A percentile compares a stretch with the other conserved stretches of the same genome.
Evolutionary conservation across 306 rosid species (phyloP).

Genomic region (Malus sylvestris): DNA sequence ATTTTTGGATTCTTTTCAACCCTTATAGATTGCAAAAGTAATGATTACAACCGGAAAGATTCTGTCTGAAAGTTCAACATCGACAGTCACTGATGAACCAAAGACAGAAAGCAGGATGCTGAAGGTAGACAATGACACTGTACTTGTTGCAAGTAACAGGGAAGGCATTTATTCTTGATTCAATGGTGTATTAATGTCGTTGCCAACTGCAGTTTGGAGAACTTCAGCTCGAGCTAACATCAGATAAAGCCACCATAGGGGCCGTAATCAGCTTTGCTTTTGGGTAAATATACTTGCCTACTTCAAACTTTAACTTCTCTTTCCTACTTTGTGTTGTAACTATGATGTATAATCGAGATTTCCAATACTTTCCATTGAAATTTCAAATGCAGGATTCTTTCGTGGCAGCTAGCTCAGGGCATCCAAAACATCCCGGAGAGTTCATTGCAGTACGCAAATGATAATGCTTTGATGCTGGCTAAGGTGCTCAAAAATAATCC

Average conservation of each 20-base stretch:
- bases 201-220: slow-evolving; percentile 74
- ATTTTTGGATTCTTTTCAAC: slow-evolving; percentile 19
- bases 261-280: slow-evolving; percentile 59
- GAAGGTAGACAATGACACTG: slow-evolving; percentile 48
- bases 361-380: background rate
- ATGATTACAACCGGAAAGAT: slow-evolving; percentile 66
- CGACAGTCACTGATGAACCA: slow-evolving; percentile 40
- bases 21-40: slow-evolving; percentile 62
- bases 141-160: slow-evolving; percentile 4
- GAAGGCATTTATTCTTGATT: background rate
- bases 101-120: slow-evolving; percentile 53
- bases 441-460: slow-evolving; percentile 76
- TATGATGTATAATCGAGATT: slow-evolving; percentile 3
- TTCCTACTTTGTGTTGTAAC: background rate
- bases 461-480: slow-evolving; percentile 73
- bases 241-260: slow-evolving; percentile 67
- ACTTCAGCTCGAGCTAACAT: slow-evolving; percentile 75
- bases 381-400: slow-evolving; percentile 52
- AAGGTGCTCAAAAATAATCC: slow-evolving; percentile 51
- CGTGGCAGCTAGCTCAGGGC: slow-evolving; percentile 82
- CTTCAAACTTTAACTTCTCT: background rate
- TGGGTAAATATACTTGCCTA: slow-evolving; percentile 39
- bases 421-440: slow-evolving; percentile 66
- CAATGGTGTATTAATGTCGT: slow-evolving; percentile 3
- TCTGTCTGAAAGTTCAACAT: slow-evolving; percentile 47